Conservation (phyloP, 2,329 filamentous ascomycete genomes). For the Alternaria gaisen region DNA sequence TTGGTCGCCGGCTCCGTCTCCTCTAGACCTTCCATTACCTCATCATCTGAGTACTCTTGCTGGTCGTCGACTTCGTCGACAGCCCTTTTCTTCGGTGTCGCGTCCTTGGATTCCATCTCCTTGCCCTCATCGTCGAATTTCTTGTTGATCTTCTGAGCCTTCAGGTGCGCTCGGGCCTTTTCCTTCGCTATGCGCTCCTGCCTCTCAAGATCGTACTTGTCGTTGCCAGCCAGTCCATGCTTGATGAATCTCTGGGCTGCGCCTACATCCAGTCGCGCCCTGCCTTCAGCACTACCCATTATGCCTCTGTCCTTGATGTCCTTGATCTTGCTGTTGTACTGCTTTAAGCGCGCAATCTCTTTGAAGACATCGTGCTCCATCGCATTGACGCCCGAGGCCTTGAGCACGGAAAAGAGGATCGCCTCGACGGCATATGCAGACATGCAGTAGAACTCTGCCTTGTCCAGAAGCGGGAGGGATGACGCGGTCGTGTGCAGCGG, state of each 20-base stretch:
- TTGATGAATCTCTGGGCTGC: constrained; percentile 85
- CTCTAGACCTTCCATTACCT: constrained; percentile 19
- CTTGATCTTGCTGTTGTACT: constrained; percentile 94
- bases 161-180: constrained; percentile 35
- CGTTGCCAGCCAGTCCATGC: constrained; percentile 71
- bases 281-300: constrained; percentile 60
- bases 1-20: constrained; percentile 20
- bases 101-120: constrained; percentile 20
- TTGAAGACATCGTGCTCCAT: constrained; percentile 84
- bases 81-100: constrained; percentile 38
- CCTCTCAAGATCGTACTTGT: constrained; percentile 54
- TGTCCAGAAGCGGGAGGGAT: constrained; percentile 90
- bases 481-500: constrained; percentile 73
- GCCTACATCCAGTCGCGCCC: constrained; percentile 68
- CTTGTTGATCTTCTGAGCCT: constrained; percentile 34
- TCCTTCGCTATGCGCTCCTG: constrained; percentile 50
- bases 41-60: constrained; percentile 21
- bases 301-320: constrained; percentile 63
- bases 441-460: constrained; percentile 91
- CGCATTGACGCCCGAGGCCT: constrained; percentile 79
- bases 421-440: constrained; percentile 90
- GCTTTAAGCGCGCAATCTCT: constrained; percentile 85
- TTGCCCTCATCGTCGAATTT: constrained; percentile 42
- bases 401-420: constrained; percentile 82
- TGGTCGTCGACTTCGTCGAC: constrained; percentile 28